phyloP scores from a whole-genome alignment of 805 yeast species.

The Sugiyamaella qingdaonensis region DNA sequence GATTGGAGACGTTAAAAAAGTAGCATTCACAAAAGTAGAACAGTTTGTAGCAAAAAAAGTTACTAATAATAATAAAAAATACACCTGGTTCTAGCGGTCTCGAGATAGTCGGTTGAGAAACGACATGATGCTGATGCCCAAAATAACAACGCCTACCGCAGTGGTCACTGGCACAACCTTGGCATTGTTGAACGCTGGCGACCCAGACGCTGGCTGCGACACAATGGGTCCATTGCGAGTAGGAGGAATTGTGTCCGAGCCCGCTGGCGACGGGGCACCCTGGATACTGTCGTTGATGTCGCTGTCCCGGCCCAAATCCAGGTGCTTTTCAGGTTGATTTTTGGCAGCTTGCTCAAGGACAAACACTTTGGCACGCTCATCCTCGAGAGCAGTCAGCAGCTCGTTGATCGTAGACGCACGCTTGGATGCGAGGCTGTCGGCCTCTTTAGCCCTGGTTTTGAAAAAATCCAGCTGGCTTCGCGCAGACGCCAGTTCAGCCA shows the following conservation, averaged over 20 bases:
- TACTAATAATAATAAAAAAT: not conserved
- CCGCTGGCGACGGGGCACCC: not conserved
- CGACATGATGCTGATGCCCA: conserved; percentile 21
- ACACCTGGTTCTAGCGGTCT: conserved; percentile 5
- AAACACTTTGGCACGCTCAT: not conserved
- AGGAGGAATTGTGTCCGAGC: not conserved
- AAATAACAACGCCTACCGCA: conserved; percentile 21
- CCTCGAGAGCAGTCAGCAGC: not conserved
- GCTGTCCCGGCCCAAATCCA: not conserved
- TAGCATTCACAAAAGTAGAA: not conserved
- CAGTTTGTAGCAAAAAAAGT: not conserved
- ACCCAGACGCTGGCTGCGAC: not conserved
- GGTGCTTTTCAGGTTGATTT: not conserved
- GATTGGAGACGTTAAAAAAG: not conserved
- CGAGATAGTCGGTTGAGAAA: conserved; percentile 13
- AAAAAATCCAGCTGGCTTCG: not conserved
- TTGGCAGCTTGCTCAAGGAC: not conserved
- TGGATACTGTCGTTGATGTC: not conserved
- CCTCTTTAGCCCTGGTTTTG: not conserved
- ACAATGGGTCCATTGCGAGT: not conserved
- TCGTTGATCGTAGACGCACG: not conserved
- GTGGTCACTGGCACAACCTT: conserved; percentile 16
- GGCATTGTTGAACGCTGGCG: not conserved
- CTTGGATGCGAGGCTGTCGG: not conserved
- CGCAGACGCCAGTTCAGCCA: conserved; percentile 1